A percentile compares a stretch with the other conserved stretches of the same genome.
phyloP scores from a whole-genome alignment of 192 early-diverging fungal species.

The Rhizoclosmatium globosum region DNA sequence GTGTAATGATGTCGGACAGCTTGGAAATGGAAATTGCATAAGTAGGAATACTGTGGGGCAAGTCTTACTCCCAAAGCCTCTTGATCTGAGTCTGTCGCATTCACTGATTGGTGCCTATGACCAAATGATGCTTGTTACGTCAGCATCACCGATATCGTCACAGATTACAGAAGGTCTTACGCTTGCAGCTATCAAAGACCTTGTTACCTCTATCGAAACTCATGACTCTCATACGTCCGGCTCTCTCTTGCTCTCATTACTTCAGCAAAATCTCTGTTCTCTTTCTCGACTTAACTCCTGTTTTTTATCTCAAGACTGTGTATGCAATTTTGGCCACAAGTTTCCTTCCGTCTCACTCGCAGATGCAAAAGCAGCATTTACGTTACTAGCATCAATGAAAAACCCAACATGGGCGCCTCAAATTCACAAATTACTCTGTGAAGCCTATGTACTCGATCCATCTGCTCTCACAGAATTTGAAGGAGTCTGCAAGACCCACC shows the following conservation, averaged over 20 bases:
- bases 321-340: background rate
- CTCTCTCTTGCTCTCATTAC: background rate
- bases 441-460: background rate
- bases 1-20: conserved; percentile 21
- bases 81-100: background rate
- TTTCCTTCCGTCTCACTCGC: conserved; percentile 7
- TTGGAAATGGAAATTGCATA: conserved; percentile 9
- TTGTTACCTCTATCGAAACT: conserved; percentile 5
- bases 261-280: conserved; percentile 5
- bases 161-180: background rate
- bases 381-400: conserved; percentile 3
- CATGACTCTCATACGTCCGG: background rate
- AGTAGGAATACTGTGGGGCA: background rate
- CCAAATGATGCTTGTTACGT: conserved; percentile 21
- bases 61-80: background rate
- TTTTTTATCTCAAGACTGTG: background rate
- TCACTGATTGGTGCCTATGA: background rate
- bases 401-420: conserved; percentile 17
- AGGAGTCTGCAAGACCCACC: background rate
- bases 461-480: background rate
- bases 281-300: conserved; percentile 4
- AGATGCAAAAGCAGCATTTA: conserved; percentile 3
- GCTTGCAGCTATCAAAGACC: background rate
- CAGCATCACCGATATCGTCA: background rate
- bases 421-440: conserved; percentile 1